Base-by-base conservation (phyloP, 108 stramenopile species). In the Stephanodiscus minutulus region DNA sequence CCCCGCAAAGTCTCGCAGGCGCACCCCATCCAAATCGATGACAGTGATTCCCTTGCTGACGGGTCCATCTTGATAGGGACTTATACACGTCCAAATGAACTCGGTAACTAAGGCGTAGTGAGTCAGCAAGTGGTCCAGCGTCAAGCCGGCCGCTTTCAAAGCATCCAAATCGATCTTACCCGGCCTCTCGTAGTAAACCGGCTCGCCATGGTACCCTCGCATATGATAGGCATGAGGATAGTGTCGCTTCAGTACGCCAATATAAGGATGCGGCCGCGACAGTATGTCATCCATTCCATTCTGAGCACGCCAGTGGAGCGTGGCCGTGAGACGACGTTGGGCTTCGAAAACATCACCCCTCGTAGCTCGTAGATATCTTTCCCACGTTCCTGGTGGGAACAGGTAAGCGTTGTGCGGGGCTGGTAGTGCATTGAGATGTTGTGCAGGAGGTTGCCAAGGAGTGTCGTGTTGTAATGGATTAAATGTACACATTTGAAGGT, bases 101-200 rank as follows among this genome's bases (percentile, higher is more conserved):
- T 93, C 91, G 3, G 83, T 85, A 7, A 87, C 73, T 78, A 88
- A 85, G 72, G 84, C 82, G 64, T 90, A 93, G 61, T 93, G 89
- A 12, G 78, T 83, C 8, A 93, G 61, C 41, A 93, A 49, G 17
- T 73, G 47, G 3, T 85, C 70, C 20, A 90, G 29, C 12, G 37
- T 53, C 9, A 93, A 60, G 2, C 88, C 88, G 11, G 82, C 84
- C 12, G 53, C 37, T 36, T 64, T 39, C 39, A 93, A 33, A 10
- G 86, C 89, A 59, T 76, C 63, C 22, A 93, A 47, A 61, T 93
- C 77, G 2, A 88, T 86, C 33, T 86, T 83, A 52, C 88, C 79
- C 33, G 91, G 91, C 47, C 70, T 61, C 65, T 93, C 91, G 64
- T 80, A 86, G 46, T 87, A 93, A 7, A 82, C 74, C 13, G 87